Percentiles rank a stretch among this genome's conserved stretches.
Evolutionary conservation across 495 filamentous ascomycete genomes (phyloP).

Genomic region (Lepidopterella palustris): DNA sequence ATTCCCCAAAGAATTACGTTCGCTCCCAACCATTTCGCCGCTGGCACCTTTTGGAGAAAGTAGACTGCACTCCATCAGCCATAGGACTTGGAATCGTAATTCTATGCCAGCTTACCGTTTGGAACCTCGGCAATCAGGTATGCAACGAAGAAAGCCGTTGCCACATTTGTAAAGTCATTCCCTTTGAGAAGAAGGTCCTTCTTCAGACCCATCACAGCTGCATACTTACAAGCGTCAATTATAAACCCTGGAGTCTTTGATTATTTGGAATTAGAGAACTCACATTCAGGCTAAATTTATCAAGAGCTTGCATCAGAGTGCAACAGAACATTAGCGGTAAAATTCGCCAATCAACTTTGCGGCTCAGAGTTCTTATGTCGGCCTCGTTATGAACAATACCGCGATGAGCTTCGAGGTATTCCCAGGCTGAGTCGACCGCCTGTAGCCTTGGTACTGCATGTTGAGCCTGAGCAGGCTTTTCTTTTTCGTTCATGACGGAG

Average conservation of each 20-base stretch:
- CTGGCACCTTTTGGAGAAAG: conserved; percentile 45
- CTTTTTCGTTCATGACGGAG: too few species aligned
- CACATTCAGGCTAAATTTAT: conserved; percentile 4
- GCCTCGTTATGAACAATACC: too few species aligned
- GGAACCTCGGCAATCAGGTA: conserved; percentile 50
- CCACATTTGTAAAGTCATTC: conserved; percentile 50
- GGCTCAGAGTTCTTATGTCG: too few species aligned
- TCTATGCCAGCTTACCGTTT: conserved; percentile 44
- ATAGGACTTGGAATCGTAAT: neutral
- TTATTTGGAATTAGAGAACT: neutral
- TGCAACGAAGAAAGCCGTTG: conserved; percentile 52
- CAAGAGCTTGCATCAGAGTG: too few species aligned
- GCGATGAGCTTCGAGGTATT: too few species aligned
- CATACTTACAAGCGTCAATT: conserved; percentile 40
- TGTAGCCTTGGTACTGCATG: too few species aligned
- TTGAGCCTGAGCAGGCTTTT: too few species aligned
- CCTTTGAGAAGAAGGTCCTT: conserved; percentile 44
- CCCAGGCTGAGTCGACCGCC: too few species aligned
- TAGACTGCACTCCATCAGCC: conserved; percentile 1
- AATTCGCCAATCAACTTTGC: too few species aligned
- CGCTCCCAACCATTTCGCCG: too few species aligned
- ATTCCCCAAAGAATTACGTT: too few species aligned
- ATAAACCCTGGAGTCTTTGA: neutral
- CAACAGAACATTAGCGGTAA: too few species aligned
- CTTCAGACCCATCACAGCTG: conserved; percentile 52